phyloP scores from a whole-genome alignment of 176 grass and related monocot genomes.

The barley (Hordeum vulgare) region DNA sequence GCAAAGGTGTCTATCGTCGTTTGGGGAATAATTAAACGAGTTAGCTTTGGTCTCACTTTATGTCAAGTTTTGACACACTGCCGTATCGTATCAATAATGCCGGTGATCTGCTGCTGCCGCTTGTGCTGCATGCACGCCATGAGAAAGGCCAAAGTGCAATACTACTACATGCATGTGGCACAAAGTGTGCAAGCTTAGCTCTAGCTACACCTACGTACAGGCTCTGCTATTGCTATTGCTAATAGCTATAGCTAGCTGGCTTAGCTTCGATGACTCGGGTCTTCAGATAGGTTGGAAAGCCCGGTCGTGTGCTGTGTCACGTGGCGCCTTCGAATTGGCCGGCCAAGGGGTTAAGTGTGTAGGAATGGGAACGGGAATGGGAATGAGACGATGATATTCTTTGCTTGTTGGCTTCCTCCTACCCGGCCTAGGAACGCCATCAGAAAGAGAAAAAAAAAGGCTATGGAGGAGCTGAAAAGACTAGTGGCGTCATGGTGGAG shows the following conservation, averaged over 20 bases:
- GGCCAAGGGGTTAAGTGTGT: background rate
- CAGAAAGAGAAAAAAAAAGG: conserved; percentile 39
- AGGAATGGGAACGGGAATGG: background rate
- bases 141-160: background rate
- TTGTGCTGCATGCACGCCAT: background rate
- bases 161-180: conserved; percentile 14
- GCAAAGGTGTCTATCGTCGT: conserved; percentile 31
- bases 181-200: conserved; percentile 3
- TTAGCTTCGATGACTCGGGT: conserved; percentile 13
- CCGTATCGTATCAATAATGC: conserved; percentile 20
- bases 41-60: conserved; percentile 38
- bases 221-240: background rate
- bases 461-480: conserved; percentile 44
- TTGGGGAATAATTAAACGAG: conserved; percentile 33
- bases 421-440: background rate
- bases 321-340: background rate
- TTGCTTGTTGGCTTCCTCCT: conserved; percentile 45
- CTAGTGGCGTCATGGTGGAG: conserved; percentile 32
- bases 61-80: conserved; percentile 17
- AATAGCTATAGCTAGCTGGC: background rate
- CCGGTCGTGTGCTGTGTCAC: background rate
- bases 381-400: conserved; percentile 43
- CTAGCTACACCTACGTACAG: background rate
- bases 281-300: conserved; percentile 36
- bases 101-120: background rate